Percentiles rank a stretch among this genome's conserved stretches.
phyloP scores from a whole-genome alignment of 768 basidiomycete species.

The Amanita exitialis region DNA sequence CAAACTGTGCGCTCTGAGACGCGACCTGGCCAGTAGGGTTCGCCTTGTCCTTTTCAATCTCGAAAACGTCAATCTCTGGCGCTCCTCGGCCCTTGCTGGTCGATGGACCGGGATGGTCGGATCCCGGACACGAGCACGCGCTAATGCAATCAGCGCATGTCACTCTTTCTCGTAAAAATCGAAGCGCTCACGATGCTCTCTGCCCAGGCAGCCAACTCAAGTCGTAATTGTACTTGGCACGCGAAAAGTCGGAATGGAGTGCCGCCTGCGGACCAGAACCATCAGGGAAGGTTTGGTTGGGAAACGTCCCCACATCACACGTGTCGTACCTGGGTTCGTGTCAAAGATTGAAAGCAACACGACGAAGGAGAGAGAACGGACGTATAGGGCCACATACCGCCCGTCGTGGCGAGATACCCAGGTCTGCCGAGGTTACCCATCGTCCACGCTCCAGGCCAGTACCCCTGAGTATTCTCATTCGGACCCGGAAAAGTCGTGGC shows the following conservation, averaged over 20 bases:
- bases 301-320: conserved; percentile 72
- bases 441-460: conserved; percentile 84
- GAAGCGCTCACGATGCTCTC: conserved; percentile 45
- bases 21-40: conserved; percentile 37
- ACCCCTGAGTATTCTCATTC: conserved; percentile 37
- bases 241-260: conserved; percentile 35
- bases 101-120: conserved; percentile 71
- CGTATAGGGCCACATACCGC: conserved; percentile 81
- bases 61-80: conserved; percentile 79
- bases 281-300: conserved; percentile 54
- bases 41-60: conserved; percentile 59
- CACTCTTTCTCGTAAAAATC: neutral
- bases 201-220: conserved; percentile 77
- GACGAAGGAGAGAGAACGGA: conserved; percentile 11
- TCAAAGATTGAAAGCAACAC: no score
- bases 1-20: conserved; percentile 72
- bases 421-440: conserved; percentile 83
- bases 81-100: conserved; percentile 50
- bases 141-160: conserved; percentile 18
- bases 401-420: conserved; percentile 71
- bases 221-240: conserved; percentile 41
- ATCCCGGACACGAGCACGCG: conserved; percentile 65
- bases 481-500: conserved; percentile 49
- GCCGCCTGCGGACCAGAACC: conserved; percentile 52
- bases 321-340: conserved; percentile 18